A percentile compares a stretch with the other conserved stretches of the same genome.
Conservation (phyloP, 179 eudicot species). For the Heliamphora pulchella region DNA sequence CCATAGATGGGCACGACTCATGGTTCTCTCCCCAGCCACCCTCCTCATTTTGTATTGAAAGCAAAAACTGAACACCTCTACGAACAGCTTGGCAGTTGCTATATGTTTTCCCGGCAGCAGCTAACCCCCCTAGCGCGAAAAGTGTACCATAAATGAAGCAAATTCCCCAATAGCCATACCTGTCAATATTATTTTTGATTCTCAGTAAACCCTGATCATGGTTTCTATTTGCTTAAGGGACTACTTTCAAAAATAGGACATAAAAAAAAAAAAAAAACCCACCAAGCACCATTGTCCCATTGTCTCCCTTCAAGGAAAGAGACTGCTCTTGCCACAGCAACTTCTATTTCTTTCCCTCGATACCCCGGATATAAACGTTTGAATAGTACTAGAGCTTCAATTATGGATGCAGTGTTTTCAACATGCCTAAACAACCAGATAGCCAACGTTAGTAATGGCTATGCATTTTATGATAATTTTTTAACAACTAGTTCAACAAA, state of each 20-base stretch:
- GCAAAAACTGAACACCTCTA: too few relatives aligned
- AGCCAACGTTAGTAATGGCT: not conserved
- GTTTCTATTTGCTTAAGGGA: not conserved
- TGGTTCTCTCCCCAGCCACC: too few relatives aligned
- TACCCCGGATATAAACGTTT: constrained; percentile 24
- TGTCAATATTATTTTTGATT: too few relatives aligned
- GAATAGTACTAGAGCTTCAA: constrained; percentile 24
- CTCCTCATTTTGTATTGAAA: too few relatives aligned
- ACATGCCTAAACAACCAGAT: constrained; percentile 17
- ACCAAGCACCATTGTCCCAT: constrained; percentile 31
- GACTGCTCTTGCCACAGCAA: constrained; percentile 18
- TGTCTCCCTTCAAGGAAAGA: constrained; percentile 22
- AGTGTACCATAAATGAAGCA: too few relatives aligned
- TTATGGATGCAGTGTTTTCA: constrained; percentile 23
- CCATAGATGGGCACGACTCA: too few relatives aligned
- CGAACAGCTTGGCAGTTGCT: too few relatives aligned
- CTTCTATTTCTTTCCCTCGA: constrained; percentile 22
- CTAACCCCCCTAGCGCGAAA: too few relatives aligned
- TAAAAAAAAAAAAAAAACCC: not conserved
- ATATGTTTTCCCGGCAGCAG: too few relatives aligned
- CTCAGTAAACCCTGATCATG: too few relatives aligned
- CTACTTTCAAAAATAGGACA: too few relatives aligned
- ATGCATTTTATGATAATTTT: not conserved
- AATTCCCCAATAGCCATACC: too few relatives aligned
- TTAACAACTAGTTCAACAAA: not conserved